Conservation (phyloP, 2,329 filamentous ascomycete genomes). For the Daldinia sp. region DNA sequence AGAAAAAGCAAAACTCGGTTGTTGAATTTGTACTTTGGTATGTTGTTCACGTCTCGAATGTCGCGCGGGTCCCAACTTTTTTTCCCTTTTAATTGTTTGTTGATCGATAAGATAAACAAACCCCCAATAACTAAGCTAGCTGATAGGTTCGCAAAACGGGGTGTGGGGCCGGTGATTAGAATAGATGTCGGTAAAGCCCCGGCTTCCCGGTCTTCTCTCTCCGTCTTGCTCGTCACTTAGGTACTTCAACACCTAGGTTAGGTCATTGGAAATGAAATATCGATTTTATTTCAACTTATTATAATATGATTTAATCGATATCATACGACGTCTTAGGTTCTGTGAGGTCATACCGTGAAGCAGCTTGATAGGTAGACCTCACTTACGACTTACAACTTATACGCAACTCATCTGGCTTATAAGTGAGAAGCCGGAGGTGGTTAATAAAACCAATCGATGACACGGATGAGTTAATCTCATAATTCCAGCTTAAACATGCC, state of each 20-base stretch:
- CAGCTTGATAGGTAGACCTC: background rate
- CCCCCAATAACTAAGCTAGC: constrained; percentile 27
- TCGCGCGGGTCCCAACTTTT: constrained; percentile 27
- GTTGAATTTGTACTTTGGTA: background rate
- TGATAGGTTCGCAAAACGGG: constrained; percentile 1
- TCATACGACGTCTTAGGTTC: background rate
- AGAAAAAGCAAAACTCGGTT: background rate
- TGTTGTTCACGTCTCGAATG: background rate
- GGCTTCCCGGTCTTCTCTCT: background rate
- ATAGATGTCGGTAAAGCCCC: background rate
- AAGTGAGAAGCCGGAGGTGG: background rate
- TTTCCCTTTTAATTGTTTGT: constrained; percentile 30
- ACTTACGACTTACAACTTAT: background rate
- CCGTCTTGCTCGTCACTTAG: background rate
- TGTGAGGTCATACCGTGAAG: background rate
- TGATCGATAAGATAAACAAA: constrained; percentile 38
- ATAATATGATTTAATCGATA: background rate
- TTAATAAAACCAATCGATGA: background rate
- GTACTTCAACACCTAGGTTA: background rate
- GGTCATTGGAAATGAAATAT: background rate
- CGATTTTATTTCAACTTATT: background rate
- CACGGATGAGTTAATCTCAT: background rate
- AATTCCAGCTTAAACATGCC: constrained; percentile 3
- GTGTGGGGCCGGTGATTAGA: background rate
- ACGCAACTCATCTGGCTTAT: background rate